Evolutionary conservation across 768 basidiomycete genomes (phyloP), one percentile per base, ranked within the genome.

Genomic region (Paxillus rubicundulus): DNA sequence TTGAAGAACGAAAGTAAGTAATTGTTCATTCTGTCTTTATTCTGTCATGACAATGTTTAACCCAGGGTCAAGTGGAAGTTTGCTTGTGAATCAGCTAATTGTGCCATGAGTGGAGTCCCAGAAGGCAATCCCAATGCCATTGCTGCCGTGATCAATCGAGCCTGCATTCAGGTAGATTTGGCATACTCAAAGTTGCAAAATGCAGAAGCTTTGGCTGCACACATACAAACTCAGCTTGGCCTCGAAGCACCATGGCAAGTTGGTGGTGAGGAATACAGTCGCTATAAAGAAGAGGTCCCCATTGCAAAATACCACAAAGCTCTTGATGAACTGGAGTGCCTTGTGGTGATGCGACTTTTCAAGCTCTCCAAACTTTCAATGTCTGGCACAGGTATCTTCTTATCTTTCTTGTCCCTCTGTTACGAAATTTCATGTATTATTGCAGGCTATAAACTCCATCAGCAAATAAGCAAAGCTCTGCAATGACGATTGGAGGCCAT

Each of bases 391-490:
- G 57, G 57, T 58, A 14, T 17, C n/a, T n/a, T n/a, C n/a, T n/a
- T 47, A 9, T 34, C 17, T 30, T 44, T 24, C 34, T 30, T 24
- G 21, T 24, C 21, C 21, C 21, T 24, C 21, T 24, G 21, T 24
- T 24, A 24, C 21, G 5, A 24, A 24, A 24, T 5, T 24, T 24
- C 2, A 24, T 24, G 21, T 24, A n/a, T n/a, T n/a, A n/a, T 24
- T 24, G 21, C 21, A 70, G 71, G 65, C 0, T 72, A 72, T 36
- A 68, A 70, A 30, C 50, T 70, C 24, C 59, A 65, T n/a, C 58
- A 57, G 39, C 66, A 71, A 49, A 71, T 72, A 12, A 52, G 63
- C 2, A 69, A 72, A 48, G 65, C 57, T 0, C 48, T 72, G 1
- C 60, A 65, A 42, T 49, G 53, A 0, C 57, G 63, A 12, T 65